A percentile compares a stretch with the other conserved stretches of the same genome.
These are phyloP conservation scores for Suillus subluteus DNA, from an alignment of 768 basidiomycete genomes.

Conservation along the genomic window DNA sequence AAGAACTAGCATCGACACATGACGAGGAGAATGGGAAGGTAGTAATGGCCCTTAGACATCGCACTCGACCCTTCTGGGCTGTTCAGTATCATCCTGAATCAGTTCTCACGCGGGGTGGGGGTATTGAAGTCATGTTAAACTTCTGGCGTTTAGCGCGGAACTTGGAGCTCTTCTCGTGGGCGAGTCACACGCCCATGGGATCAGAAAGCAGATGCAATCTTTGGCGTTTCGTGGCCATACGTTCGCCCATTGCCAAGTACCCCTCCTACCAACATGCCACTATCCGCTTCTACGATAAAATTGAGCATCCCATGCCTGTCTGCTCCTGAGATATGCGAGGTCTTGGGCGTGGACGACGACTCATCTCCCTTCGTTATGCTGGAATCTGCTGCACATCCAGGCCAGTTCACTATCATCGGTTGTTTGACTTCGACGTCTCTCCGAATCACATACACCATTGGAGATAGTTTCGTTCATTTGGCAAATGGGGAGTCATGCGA, in stretches of 20 bases:
- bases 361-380: constrained; percentile 67
- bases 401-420: constrained; percentile 73
- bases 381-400: constrained; percentile 78
- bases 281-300: constrained; percentile 35
- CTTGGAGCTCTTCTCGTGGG: constrained; percentile 51
- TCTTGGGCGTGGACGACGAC: constrained; percentile 62
- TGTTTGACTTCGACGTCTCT: constrained; percentile 56
- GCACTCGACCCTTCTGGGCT: constrained; percentile 74
- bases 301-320: constrained; percentile 48
- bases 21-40: constrained; percentile 66
- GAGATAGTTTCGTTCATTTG: constrained; percentile 52
- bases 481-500: constrained; percentile 38
- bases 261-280: constrained; percentile 15
- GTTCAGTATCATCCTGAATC: constrained; percentile 93
- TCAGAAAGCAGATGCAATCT: constrained; percentile 30
- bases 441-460: constrained; percentile 60
- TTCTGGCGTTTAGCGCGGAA: constrained; percentile 72
- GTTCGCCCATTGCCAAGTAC: constrained; percentile 30
- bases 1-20: constrained; percentile 70
- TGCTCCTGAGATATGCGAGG: constrained; percentile 57
- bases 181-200: constrained; percentile 49
- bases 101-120: constrained; percentile 69
- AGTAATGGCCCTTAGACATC: constrained; percentile 76
- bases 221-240: constrained; percentile 66
- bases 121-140: constrained; percentile 67